Evolutionary conservation across 2,329 filamentous ascomycete species (phyloP), one percentile per base, ranked within the genome.

Genomic region (Colletotrichum sp.): DNA sequence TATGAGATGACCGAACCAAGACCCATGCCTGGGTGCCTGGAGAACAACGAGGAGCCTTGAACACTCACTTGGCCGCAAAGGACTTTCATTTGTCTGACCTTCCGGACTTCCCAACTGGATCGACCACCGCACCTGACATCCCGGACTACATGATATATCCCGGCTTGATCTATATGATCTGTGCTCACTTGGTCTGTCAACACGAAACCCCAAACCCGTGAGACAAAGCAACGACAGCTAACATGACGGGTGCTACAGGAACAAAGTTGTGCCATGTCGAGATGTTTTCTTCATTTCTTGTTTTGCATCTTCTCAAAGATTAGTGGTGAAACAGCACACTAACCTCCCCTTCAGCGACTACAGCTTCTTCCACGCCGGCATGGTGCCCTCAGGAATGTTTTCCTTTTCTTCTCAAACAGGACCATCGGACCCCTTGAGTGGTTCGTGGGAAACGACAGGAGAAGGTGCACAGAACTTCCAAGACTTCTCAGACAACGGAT

Each of bases 391-490:
- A 79, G 88, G 88, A 83, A 87, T 90, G 83, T 90, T 90, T 88
- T 86, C 89, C 85, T 90, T 89, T 84, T 87, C 88, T 88, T 88
- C 88, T 88, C 89, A 91, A 82, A 89, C 89, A 88, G 90, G 88
- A 89, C 88, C 89, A 87, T 85, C 88, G 82, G 89, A 90, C 87
- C 87, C 89, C 83, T 86, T 90, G 76, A 83, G 83, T 80, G 87
- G 88, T 86, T 86, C 89, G 81, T 92, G 90, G 90, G 89, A 88
- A 80, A 82, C 87, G 82, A 85, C 89, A 86, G 85, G 85, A 86
- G 90, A 92, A 88, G 89, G 89, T 81, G 80, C 88, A 89, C 90
- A 91, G 88, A 90, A 89, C 88, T 90, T 91, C 83, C 86, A 86
- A 83, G 87, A 88, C 78, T 89, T 87, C 82, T 84, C 87, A 81